Conservation (phyloP, 2,329 filamentous ascomycete species). For the Xylariaceae sp. region DNA sequence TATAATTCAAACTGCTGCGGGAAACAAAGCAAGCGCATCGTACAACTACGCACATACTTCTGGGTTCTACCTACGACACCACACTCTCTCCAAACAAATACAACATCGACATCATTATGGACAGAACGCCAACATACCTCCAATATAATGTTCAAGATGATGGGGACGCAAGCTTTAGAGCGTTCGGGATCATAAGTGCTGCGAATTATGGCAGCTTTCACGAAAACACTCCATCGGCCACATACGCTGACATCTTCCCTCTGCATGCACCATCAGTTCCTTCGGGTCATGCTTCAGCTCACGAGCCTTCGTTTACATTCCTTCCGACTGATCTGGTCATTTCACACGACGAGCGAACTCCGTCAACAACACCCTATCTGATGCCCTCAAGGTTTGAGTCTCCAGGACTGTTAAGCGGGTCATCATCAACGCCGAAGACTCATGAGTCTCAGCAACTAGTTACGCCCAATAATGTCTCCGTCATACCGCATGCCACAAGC, state of each 20-base stretch:
- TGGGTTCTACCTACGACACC: too few relatives aligned
- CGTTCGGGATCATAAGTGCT: slow-evolving; percentile 27
- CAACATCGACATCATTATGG: slow-evolving; percentile 30
- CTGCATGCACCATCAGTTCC: slow-evolving; percentile 22
- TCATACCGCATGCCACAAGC: slow-evolving; percentile 8
- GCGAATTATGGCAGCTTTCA: slow-evolving; percentile 23
- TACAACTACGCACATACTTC: too few relatives aligned
- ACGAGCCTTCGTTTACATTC: slow-evolving; percentile 15
- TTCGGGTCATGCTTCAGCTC: slow-evolving; percentile 16
- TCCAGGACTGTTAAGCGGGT: slow-evolving; percentile 34
- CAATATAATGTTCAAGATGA: slow-evolving; percentile 31
- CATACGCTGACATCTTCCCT: slow-evolving; percentile 21
- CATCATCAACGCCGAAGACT: slow-evolving; percentile 36
- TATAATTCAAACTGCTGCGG: slow-evolving; percentile 12
- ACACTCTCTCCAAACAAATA: slow-evolving; percentile 1
- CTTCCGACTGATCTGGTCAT: slow-evolving; percentile 13
- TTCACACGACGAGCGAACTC: slow-evolving; percentile 19
- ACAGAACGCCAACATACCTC: slow-evolving; percentile 32
- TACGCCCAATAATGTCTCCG: slow-evolving; percentile 30
- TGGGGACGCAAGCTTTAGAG: slow-evolving; percentile 27
- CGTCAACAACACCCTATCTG: slow-evolving; percentile 21
- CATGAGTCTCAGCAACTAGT: slow-evolving; percentile 32
- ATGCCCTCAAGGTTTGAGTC: slow-evolving; percentile 30
- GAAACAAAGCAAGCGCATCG: too few relatives aligned
- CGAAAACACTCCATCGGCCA: slow-evolving; percentile 15